Percentiles rank a stretch among this genome's conserved stretches.
Conservation (phyloP, 352 stramenopile genomes). For the Phytopythium vexans region DNA sequence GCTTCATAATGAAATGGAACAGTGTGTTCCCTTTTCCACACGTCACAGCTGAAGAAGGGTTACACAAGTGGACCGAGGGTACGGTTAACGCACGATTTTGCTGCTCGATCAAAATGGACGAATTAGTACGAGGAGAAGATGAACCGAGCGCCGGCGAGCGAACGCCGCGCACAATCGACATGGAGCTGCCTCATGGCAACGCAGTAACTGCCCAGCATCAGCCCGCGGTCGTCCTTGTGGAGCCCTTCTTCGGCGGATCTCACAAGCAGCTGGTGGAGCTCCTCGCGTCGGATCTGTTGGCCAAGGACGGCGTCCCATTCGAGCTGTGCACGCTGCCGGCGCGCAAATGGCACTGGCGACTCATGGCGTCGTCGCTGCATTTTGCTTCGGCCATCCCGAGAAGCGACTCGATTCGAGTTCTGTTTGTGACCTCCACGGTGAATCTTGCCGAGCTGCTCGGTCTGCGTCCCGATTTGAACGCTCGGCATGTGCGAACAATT, state of each 20-base stretch:
- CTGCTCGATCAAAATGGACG: too few relatives aligned
- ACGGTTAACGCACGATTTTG: too few relatives aligned
- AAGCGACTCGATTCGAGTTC: slow-evolving; percentile 16
- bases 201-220: neutral
- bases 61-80: too few relatives aligned
- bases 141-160: too few relatives aligned
- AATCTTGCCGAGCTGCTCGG: slow-evolving; percentile 40
- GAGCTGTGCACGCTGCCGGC: slow-evolving; percentile 26
- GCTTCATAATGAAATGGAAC: neutral
- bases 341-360: slow-evolving; percentile 54
- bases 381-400: slow-evolving; percentile 16
- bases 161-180: too few relatives aligned
- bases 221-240: slow-evolving; percentile 27
- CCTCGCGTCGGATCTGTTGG: slow-evolving; percentile 21
- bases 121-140: too few relatives aligned
- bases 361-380: slow-evolving; percentile 28
- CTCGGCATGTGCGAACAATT: slow-evolving; percentile 25
- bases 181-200: too few relatives aligned
- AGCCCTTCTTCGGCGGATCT: slow-evolving; percentile 42
- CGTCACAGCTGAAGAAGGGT: too few relatives aligned
- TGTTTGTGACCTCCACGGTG: slow-evolving; percentile 46
- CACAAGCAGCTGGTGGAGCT: slow-evolving; percentile 52
- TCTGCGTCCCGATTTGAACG: slow-evolving; percentile 22
- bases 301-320: slow-evolving; percentile 7
- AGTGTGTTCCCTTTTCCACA: too few relatives aligned